Evolutionary conservation across 2,329 filamentous ascomycete species (phyloP), one percentile per base, ranked within the genome.

Genomic region (Sarocladiaceae sp.): DNA sequence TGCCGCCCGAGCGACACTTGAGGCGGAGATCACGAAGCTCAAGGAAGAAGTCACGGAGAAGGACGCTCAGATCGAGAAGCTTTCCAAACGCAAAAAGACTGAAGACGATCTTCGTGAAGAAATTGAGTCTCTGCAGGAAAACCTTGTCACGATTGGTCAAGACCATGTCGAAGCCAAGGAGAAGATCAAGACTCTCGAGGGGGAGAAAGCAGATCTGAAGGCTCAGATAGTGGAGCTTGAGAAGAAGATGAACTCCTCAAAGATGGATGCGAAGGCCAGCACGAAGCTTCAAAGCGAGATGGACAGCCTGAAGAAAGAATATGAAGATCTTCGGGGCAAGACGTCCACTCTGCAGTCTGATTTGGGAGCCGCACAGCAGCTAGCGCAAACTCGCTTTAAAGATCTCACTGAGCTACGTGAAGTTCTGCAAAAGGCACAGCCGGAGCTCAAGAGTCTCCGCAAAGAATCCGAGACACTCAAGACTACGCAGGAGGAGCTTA

Each of bases 341-440:
- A 78, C 82, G 0, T 70, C 78, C 2, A 75, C 77, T 0, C 63
- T 96, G 15, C 82, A 95, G 57, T 87, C 84, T 0, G 91, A 98
- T 58, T 74, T 97, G 3, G 84, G 82, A 2, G 89, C 89, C 2
- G 85, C 90, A 0, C 83, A 96, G 59, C 82, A 94, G 62, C 75
- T 97, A 11, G 88, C 93, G 0, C 83, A 94, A 48, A 84, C 79
- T 13, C 77, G 93, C 23, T 97, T 89, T 69, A 95, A 89, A 61
- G 90, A 97, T 48, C 69, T 96, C 2, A 83, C 82, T 0, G 86
- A 95, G 21, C 69, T 95, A 35, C 78, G 83, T 16, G 85, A 91
- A 49, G 72, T 90, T 2, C 64, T 96, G 23, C 83, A 89, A 52
- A 94, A 93, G 60, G 78, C 85, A 1, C 90, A 96, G 57, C 85